Base-by-base conservation (phyloP, 805 yeast species). In the Metschnikowia borealis region DNA sequence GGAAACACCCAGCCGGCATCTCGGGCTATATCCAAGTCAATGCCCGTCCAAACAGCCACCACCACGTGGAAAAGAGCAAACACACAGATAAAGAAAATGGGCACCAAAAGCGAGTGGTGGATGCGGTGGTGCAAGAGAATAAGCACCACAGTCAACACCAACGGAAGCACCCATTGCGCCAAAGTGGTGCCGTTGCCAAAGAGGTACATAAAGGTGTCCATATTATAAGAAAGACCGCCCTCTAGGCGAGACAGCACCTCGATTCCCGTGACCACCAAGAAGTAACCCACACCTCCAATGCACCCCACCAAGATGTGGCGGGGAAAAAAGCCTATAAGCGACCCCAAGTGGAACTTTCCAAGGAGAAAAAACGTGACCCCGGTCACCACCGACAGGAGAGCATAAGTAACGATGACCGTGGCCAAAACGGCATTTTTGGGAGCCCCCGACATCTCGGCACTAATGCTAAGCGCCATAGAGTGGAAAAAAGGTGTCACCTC, bases 401-500 rank as follows among this genome's bases (percentile, higher is more conserved):
- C 92, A 67, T 83, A 94, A 0, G 97, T 81, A 14, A 89, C 82
- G 18, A 94, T 82, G 0, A 97, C 89, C 0, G 99, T 94, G 0
- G 96, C 84, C 34, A 90, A 72, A 5, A 89, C 78, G 11, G 78
- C 82, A 10, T 76, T 78, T 36, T 73, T 61, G 29, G 70, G 66
- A n/a, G 66, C 67, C 21, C 71, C 66, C 2, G 70, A 72, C 60
- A 88, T 73, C 20, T 76, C 73, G 2, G 68, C 63, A 65, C 84
- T 73, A 44, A 94, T 84, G 13, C 84, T 73, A 26, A 80, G 73
- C 0, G 97, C 97, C 96, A 94, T 91, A 2, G 95, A 79, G 63
- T 94, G 99, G 74, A 92, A 92, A 66, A 94, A 94, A 1, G 99
- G 99, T 1, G 97, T 96, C n/a, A 94, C 89, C 66, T 94, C 99